These are phyloP conservation scores for Thalia dealbata DNA, from an alignment of 176 grass and related monocot species.

Conservation along the genomic window DNA sequence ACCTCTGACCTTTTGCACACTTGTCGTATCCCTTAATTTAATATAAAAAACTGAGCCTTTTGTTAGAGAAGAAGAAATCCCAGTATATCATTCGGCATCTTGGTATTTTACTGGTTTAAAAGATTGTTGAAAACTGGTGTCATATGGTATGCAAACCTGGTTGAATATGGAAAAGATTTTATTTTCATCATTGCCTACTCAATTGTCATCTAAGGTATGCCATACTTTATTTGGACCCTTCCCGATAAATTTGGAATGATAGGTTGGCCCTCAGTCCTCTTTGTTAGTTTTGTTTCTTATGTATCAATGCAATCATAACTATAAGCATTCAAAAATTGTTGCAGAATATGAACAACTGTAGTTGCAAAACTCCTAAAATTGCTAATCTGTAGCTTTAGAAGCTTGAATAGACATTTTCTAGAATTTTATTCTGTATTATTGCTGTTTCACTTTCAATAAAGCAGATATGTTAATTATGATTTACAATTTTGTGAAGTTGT, in stretches of 20 bases:
- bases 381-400: background rate
- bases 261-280: no score
- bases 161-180: background rate
- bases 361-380: background rate
- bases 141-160: no score
- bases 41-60: no score
- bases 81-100: no score
- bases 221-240: background rate
- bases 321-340: background rate
- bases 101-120: no score
- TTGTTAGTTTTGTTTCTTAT: background rate
- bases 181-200: background rate
- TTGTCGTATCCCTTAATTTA: no score
- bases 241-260: no score
- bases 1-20: no score
- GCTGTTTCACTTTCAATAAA: background rate
- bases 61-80: no score
- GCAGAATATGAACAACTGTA: background rate
- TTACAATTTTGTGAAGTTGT: background rate
- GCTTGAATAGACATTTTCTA: background rate
- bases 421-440: background rate
- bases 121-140: no score
- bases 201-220: background rate
- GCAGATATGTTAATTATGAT: background rate
- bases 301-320: background rate